Conservation (phyloP, 2,329 filamentous ascomycete genomes). For the Helotiales sp. region DNA sequence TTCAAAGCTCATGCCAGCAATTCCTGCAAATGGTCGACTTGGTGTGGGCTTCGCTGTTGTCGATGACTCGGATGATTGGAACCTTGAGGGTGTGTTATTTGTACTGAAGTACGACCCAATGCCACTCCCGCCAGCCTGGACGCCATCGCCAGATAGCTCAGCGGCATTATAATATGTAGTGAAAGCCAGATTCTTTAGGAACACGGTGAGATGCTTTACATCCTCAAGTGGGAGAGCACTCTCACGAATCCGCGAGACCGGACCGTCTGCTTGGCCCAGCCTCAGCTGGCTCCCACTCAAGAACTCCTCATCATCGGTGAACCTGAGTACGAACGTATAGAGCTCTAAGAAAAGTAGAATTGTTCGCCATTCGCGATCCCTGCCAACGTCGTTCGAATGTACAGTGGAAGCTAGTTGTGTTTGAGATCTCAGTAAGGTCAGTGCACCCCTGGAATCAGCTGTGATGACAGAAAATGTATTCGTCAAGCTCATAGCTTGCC, state of each 20-base stretch:
- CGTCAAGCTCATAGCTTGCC: conserved; percentile 64
- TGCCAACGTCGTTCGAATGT: conserved; percentile 16
- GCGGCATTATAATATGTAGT: conserved; percentile 81
- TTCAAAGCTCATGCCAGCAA: conserved; percentile 72
- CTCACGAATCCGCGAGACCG: conserved; percentile 50
- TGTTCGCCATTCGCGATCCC: conserved; percentile 73
- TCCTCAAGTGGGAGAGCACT: conserved; percentile 72
- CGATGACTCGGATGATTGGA: conserved; percentile 19
- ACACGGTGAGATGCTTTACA: conserved; percentile 72
- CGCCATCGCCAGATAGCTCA: conserved; percentile 54
- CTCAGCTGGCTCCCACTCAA: conserved; percentile 58
- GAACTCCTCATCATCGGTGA: conserved; percentile 97
- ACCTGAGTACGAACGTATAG: conserved; percentile 86
- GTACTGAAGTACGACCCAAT: conserved; percentile 47
- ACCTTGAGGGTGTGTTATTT: conserved; percentile 22
- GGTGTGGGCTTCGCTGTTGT: conserved; percentile 12
- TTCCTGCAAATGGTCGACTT: conserved; percentile 53
- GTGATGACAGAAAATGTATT: conserved; percentile 57
- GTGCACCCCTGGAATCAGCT: conserved; percentile 56
- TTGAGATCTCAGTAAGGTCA: conserved; percentile 45
- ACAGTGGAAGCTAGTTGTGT: conserved; percentile 13
- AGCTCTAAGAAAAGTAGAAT: conserved; percentile 90
- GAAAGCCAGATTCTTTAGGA: conserved; percentile 89
- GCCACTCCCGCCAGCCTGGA: conserved; percentile 38
- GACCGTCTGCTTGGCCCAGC: conserved; percentile 39